Conservation (phyloP, 495 filamentous ascomycete species). For the Lophium mytilinum region DNA sequence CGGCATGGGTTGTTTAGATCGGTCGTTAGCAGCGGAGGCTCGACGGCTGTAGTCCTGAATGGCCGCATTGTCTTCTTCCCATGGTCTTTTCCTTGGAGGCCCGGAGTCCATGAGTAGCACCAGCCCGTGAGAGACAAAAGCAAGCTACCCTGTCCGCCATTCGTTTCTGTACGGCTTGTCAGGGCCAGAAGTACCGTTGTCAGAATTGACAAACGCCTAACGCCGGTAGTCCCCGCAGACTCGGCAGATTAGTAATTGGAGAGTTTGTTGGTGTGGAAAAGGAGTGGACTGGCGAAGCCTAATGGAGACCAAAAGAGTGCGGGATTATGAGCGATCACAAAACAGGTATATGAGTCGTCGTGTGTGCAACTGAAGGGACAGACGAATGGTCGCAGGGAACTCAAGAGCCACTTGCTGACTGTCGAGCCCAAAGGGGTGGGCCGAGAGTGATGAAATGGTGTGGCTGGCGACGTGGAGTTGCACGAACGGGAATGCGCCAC, state of each 20-base stretch:
- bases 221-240: slow-evolving; percentile 3
- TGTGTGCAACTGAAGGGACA: too few species aligned
- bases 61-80: slow-evolving; percentile 18
- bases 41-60: too few species aligned
- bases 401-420: too few species aligned
- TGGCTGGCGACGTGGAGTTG: too few species aligned
- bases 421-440: too few species aligned
- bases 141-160: slow-evolving; percentile 18
- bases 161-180: slow-evolving; percentile 9
- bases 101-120: slow-evolving; percentile 23
- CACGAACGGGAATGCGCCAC: too few species aligned
- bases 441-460: too few species aligned
- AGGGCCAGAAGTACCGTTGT: slow-evolving; percentile 9
- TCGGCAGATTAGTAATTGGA: slow-evolving; percentile 21
- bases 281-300: background rate
- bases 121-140: slow-evolving; percentile 10
- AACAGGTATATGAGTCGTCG: background rate
- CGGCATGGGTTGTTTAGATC: slow-evolving; percentile 15
- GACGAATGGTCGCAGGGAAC: too few species aligned
- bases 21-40: too few species aligned
- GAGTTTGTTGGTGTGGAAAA: background rate
- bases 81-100: slow-evolving; percentile 23
- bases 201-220: slow-evolving; percentile 1
- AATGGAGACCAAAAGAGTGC: background rate
- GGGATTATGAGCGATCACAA: background rate